Evolutionary conservation across 1,284 basidiomycete genomes (phyloP).

Genomic region (Fomes fomentarius): DNA sequence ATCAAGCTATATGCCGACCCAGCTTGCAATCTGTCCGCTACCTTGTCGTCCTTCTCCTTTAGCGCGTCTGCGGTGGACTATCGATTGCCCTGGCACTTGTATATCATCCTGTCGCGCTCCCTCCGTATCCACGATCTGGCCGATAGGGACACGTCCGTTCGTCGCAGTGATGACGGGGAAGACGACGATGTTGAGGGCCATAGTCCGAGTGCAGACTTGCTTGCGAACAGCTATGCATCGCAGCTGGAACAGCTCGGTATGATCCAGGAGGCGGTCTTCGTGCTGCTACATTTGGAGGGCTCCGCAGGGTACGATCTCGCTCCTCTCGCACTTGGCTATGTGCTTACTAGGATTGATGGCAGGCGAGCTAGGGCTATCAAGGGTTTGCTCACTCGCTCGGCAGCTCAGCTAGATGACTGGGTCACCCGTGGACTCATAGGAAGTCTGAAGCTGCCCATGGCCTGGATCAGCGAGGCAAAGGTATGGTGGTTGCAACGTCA

Average conservation of each 20-base stretch:
- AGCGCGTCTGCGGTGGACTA: constrained; percentile 79
- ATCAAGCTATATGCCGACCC: constrained; percentile 80
- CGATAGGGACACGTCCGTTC: constrained; percentile 65
- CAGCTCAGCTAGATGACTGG: constrained; percentile 70
- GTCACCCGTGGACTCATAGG: constrained; percentile 73
- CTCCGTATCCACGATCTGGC: constrained; percentile 85
- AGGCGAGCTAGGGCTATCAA: constrained; percentile 83
- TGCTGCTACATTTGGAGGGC: constrained; percentile 88
- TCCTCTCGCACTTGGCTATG: neutral
- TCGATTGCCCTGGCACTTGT: constrained; percentile 92
- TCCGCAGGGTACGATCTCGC: constrained; percentile 58
- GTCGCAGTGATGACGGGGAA: constrained; percentile 43
- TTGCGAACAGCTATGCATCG: constrained; percentile 85
- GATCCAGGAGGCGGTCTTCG: constrained; percentile 88
- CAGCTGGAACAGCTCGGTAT: constrained; percentile 85
- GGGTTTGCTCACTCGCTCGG: constrained; percentile 80
- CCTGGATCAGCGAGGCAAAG: constrained; percentile 91
- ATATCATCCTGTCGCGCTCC: constrained; percentile 84
- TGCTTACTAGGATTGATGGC: constrained; percentile 32
- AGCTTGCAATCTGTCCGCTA: constrained; percentile 62
- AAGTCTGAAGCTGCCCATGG: constrained; percentile 77
- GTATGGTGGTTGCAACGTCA: constrained; percentile 41
- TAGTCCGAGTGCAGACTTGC: constrained; percentile 80
- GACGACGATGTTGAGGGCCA: constrained; percentile 64
- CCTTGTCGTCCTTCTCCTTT: constrained; percentile 74